Evolutionary conservation across 768 basidiomycete genomes (phyloP).

Genomic region (Thelephora aurantiotincta): DNA sequence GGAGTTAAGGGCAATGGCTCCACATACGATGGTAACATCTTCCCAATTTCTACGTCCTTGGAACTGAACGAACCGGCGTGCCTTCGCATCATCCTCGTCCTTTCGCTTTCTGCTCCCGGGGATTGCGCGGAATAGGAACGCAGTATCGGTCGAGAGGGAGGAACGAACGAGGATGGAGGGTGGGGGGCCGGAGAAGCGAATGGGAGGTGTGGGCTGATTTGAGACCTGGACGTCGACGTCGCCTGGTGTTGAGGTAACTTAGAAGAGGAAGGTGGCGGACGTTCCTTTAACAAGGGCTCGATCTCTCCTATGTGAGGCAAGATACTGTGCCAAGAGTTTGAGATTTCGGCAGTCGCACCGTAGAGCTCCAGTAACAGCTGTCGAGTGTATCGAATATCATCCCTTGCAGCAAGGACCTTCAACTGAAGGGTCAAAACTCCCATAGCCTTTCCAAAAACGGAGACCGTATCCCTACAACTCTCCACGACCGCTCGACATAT

Average conservation of each 20-base stretch:
- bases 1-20: constrained; percentile 14
- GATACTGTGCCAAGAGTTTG: constrained; percentile 72
- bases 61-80: constrained; percentile 94
- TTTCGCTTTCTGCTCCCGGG: constrained; percentile 15
- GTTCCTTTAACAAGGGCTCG: constrained; percentile 42
- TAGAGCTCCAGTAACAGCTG: constrained; percentile 81
- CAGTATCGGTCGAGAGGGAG: constrained; percentile 13
- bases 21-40: constrained; percentile 57
- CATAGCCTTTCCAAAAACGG: constrained; percentile 79
- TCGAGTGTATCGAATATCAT: constrained; percentile 79
- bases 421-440: constrained; percentile 72
- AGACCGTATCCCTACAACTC: constrained; percentile 71
- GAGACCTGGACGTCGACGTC: constrained; percentile 1
- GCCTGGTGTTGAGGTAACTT: constrained; percentile 19
- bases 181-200: constrained; percentile 16
- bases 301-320: constrained; percentile 57
- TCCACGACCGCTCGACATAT: constrained; percentile 72
- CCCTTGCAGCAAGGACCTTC: constrained; percentile 53
- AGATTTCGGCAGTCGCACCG: constrained; percentile 80
- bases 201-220: constrained; percentile 9
- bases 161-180: constrained; percentile 13
- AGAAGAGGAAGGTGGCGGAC: constrained; percentile 20
- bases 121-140: constrained; percentile 16
- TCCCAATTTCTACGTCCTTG: constrained; percentile 84
- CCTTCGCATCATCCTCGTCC: constrained; percentile 50